phyloP scores from a whole-genome alignment of 179 eudicot species.

The Beta macrorhiza region DNA sequence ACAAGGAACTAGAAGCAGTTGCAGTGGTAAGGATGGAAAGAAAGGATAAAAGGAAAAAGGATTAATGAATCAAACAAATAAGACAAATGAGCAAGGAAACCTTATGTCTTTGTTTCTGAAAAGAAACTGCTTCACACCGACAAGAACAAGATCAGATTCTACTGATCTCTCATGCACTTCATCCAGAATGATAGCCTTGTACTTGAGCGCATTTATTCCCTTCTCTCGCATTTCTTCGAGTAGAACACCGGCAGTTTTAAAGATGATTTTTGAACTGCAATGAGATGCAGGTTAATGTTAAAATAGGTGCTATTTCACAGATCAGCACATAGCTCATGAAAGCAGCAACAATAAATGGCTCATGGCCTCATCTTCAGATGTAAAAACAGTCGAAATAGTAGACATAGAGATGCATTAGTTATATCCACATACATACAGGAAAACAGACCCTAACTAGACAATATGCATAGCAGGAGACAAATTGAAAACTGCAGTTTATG shows the following conservation, averaged over 20 bases:
- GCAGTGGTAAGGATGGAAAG: neutral
- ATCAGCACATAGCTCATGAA: neutral
- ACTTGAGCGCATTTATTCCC: slow-evolving; percentile 76
- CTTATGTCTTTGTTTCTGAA: slow-evolving; percentile 67
- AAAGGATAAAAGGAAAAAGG: neutral
- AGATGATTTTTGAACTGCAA: slow-evolving; percentile 73
- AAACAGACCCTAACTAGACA: slow-evolving; percentile 13
- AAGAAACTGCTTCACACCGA: slow-evolving; percentile 87
- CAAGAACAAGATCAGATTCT: slow-evolving; percentile 96
- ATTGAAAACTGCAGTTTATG: neutral
- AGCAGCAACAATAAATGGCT: neutral
- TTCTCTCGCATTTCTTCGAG: slow-evolving; percentile 93
- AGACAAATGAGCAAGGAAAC: slow-evolving; percentile 28
- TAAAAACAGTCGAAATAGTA: neutral
- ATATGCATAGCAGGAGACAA: neutral
- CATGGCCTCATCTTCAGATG: slow-evolving; percentile 1
- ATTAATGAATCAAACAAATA: neutral
- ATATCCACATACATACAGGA: slow-evolving; percentile 9
- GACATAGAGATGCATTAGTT: neutral
- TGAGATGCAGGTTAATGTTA: slow-evolving; percentile 3
- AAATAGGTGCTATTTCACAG: neutral
- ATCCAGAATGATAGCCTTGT: slow-evolving; percentile 88
- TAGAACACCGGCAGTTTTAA: slow-evolving; percentile 95
- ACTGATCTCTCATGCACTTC: slow-evolving; percentile 99
- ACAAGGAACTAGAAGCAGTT: neutral